Base-by-base conservation (phyloP, 169 alveolate genomes). In the Plasmodium inui region DNA sequence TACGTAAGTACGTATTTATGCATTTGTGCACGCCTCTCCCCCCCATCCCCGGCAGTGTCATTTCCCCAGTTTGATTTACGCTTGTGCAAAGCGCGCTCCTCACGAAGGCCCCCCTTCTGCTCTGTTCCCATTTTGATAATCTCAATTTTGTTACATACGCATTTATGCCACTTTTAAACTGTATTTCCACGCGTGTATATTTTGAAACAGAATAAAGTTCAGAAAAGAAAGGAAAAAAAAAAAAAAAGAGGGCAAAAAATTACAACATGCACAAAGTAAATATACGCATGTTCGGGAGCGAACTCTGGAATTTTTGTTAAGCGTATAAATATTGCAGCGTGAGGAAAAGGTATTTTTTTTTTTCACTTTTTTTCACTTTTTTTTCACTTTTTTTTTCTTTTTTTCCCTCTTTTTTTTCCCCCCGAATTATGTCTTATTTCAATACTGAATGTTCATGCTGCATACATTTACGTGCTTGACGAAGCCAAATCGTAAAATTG, bases 111-210 rank as follows among this genome's bases (percentile, higher is more conserved):
- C 37, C 39, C 55, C 22, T 7, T 79, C 14, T 41, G 12, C 22
- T 74, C 30, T 84, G 0, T 74, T 67, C 17, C 71, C 67, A 55
- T 84, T 84, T 84, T 84, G 92, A 84, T 84, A 72, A 26, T 71
- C 71, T 84, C 83, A 84, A 84, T 84, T 84, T 84, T 84, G 92
- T 71, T 84, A 84, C 73, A n/a, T 71, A 44, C 44, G 0, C 71
- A 53, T 55, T 55, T 55, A 84, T 26, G 57, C 73, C 73, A 84
- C 28, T 84, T 84, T 84, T 67, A 39, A 84, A 84, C 74, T n/a
- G 39, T 72, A 57, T 82, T 26, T 82, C 39, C 39, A 41, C 34
- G 73, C 73, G 39, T 55, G 71, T 7, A 55, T 55, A 55, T 55
- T 84, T 70, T 84, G 72, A 71, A 84, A 46, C 71, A 41, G 73